These are phyloP conservation scores for Mycena indigotica DNA, from an alignment of 768 basidiomycete species.

Conservation along the genomic window DNA sequence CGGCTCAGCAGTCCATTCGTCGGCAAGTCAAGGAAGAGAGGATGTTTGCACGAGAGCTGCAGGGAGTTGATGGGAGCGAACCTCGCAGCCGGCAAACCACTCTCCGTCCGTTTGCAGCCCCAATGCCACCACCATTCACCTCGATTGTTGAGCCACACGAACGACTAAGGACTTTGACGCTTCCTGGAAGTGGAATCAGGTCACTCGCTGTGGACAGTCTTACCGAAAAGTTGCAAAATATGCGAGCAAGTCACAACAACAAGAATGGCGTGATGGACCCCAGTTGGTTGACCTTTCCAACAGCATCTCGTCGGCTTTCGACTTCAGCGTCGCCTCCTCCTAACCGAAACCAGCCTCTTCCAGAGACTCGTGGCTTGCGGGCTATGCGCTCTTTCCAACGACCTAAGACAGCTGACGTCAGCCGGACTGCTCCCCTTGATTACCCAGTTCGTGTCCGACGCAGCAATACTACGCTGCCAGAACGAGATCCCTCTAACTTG, in stretches of 20 bases:
- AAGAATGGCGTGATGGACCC: slow-evolving; percentile 37
- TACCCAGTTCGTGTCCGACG: slow-evolving; percentile 36
- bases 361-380: slow-evolving; percentile 38
- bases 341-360: slow-evolving; percentile 23
- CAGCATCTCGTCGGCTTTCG: background rate
- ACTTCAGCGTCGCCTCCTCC: slow-evolving; percentile 22
- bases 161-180: slow-evolving; percentile 47
- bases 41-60: slow-evolving; percentile 47
- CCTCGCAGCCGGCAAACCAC: slow-evolving; percentile 33
- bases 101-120: slow-evolving; percentile 42
- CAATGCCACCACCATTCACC: slow-evolving; percentile 22
- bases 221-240: slow-evolving; percentile 54
- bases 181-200: slow-evolving; percentile 40
- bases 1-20: slow-evolving; percentile 80
- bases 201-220: slow-evolving; percentile 61
- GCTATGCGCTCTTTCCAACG: slow-evolving; percentile 67
- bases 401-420: slow-evolving; percentile 38
- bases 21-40: slow-evolving; percentile 70
- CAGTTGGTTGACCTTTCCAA: slow-evolving; percentile 7
- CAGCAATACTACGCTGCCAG: slow-evolving; percentile 35
- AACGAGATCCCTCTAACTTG: slow-evolving; percentile 5
- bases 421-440: slow-evolving; percentile 36
- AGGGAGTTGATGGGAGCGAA: slow-evolving; percentile 32
- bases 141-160: slow-evolving; percentile 14
- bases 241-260: slow-evolving; percentile 50